phyloP scores from a whole-genome alignment of 2,329 filamentous ascomycete species.

The Westerdykella ornata region DNA sequence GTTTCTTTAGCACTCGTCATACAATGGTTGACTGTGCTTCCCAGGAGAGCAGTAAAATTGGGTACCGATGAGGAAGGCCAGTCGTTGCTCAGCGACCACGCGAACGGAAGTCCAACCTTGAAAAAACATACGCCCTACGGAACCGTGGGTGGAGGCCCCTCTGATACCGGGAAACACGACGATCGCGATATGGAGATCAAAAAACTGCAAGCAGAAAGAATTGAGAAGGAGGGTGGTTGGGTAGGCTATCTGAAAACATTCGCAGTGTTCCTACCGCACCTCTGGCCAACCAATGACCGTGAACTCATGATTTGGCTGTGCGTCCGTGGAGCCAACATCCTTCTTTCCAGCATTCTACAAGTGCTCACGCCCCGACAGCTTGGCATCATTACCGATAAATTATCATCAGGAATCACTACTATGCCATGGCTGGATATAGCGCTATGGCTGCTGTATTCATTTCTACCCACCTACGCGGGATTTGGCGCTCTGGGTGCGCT shows the following conservation, averaged over 20 bases:
- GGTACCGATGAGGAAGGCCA: constrained; percentile 53
- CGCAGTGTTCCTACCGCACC: constrained; percentile 65
- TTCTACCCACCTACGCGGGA: constrained; percentile 48
- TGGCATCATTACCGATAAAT: constrained; percentile 67
- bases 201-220: constrained; percentile 50
- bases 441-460: constrained; percentile 44
- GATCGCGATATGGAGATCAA: constrained; percentile 51
- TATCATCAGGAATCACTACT: constrained; percentile 46
- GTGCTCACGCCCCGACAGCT: constrained; percentile 75
- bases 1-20: constrained; percentile 22
- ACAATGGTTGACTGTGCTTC: constrained; percentile 24
- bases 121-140: constrained; percentile 34
- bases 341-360: constrained; percentile 66
- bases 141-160: constrained; percentile 17
- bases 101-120: constrained; percentile 32
- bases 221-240: constrained; percentile 72
- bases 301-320: constrained; percentile 61
- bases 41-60: constrained; percentile 25
- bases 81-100: constrained; percentile 48
- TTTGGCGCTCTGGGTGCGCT: constrained; percentile 46
- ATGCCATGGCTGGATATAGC: constrained; percentile 50
- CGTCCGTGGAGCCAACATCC: constrained; percentile 60
- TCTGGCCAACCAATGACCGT: constrained; percentile 66
- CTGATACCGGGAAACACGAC: constrained; percentile 38
- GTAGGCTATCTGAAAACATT: constrained; percentile 70